Evolutionary conservation across 805 yeast species (phyloP), one percentile per base, ranked within the genome.

Genomic region (Lipomyces lipofer): DNA sequence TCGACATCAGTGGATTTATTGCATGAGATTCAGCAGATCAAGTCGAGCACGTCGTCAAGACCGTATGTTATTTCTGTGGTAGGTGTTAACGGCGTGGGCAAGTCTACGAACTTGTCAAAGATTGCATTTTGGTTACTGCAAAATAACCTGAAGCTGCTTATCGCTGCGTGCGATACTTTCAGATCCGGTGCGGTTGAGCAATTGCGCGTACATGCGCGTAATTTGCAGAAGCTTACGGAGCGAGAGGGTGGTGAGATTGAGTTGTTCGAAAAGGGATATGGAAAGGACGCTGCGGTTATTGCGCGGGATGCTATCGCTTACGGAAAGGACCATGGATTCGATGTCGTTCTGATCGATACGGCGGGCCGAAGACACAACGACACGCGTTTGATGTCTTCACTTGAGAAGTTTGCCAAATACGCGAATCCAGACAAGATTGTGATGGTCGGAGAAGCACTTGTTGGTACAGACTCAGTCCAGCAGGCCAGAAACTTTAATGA

Each of bases 141-240:
- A 67, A 92, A 94, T 70, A 83, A 92, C 66, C 78, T 88, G 69
- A 82, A 80, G 62, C 96, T 92, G 1, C 76, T 92, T 49, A 86
- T 92, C 64, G 95, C 96, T 21, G 99, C 99, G 0, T 92, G 98
- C 73, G 99, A 92, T 73, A 94, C 99, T 0, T 92, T 92, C 73
- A 80, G 99, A 71, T 88, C 97, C 0, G 99, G 99, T 49, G 99
- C 99, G 0, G 97, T 92, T n/a, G 98, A 92, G 69, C 99, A 92
- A 72, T 76, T 92, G 57, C 83, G 94, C 63, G 96, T 91, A 1
- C 99, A 92, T 72, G 98, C 92, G 1, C 84, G 84, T 58, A 88
- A 94, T 65, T 75, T 92, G 59, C 80, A 84, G 49, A 82, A 82
- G 58, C 75, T 91, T 39, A 84, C 88, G 29, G 79, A 77, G 44